Evolutionary conservation across 192 early-diverging fungal genomes (phyloP), one percentile per base, ranked within the genome.

Genomic region (Podila clonocystis): DNA sequence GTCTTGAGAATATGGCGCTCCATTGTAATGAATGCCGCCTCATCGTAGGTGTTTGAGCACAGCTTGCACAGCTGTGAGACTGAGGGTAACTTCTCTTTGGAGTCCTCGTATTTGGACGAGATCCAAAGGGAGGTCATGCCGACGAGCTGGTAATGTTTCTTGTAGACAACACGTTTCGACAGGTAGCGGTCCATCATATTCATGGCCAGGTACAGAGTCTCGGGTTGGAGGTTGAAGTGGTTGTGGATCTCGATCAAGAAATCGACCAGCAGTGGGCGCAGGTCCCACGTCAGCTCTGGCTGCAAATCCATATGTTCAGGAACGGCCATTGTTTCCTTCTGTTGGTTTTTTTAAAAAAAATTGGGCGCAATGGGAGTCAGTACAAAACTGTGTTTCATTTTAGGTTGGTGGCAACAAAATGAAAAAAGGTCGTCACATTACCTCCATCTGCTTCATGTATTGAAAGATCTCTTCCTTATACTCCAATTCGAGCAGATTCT

Each of bases 161-260:
- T 75, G 68, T 84, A 75, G 13, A 84, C 83, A 29, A 80, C 75
- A 3, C 77, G 73, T 20, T 80, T 79, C 59, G 85, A 86, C 9
- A 86, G 67, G 52, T 83, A 86, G 1, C 84, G 75, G 64, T 85
- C 84, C 75, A 84, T 86, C 69, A 86, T 70, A 45, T 86, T 86
- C 65, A 86, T 84, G 58, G 85, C 73, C 62, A 86, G 20, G 41
- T 84, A 86, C 12, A 86, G 64, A 9, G 85, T 75, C 59, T 86
- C 85, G 36, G 71, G 72, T 31, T 74, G 68, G 49, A 82, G 75
- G 41, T 58, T 60, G 58, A 84, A 82, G 63, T 84, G 77, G 55
- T 65, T 73, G 63, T 84, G 83, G 29, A 84, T 74, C 66, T 82
- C 80, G 60, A 82, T 76, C 31, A 84, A 52, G 29, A 82, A 84